Evolutionary conservation across 2,329 filamentous ascomycete species (phyloP).

Genomic region (Camillea tinctor): DNA sequence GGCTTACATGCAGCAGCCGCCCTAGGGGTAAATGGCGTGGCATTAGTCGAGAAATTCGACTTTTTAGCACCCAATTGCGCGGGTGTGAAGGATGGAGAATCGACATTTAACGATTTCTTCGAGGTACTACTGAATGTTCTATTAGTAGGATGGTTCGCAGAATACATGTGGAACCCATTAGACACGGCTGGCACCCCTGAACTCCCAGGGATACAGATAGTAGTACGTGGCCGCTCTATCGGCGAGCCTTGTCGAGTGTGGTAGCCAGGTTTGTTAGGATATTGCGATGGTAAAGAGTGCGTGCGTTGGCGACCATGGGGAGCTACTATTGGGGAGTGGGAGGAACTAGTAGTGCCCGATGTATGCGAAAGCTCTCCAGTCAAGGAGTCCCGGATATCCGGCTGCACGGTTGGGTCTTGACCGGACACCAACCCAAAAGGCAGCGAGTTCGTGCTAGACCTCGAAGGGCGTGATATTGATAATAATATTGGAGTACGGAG

Average conservation of each 20-base stretch:
- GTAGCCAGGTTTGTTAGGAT: not conserved
- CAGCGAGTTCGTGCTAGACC: not conserved
- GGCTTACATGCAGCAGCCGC: slow-evolving; percentile 38
- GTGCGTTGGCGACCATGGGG: not conserved
- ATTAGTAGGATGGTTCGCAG: slow-evolving; percentile 24
- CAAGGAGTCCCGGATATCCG: too few relatives aligned
- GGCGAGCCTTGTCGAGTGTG: not conserved
- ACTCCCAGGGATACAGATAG: not conserved
- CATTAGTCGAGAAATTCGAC: slow-evolving; percentile 82
- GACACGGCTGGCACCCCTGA: not conserved
- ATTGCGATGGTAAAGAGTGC: not conserved
- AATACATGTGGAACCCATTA: not conserved
- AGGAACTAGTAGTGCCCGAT: not conserved
- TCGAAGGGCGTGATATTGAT: not conserved
- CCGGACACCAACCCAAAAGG: too few relatives aligned
- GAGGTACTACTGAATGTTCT: slow-evolving; percentile 35
- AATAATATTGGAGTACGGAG: not conserved
- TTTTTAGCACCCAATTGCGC: slow-evolving; percentile 59
- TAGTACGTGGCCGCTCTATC: not conserved
- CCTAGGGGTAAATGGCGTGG: slow-evolving; percentile 80
- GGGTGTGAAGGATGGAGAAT: slow-evolving; percentile 93
- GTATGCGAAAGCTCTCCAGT: not conserved
- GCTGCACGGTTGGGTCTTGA: too few relatives aligned
- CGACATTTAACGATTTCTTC: slow-evolving; percentile 87
- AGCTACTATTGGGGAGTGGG: too few relatives aligned